A percentile compares a stretch with the other conserved stretches of the same genome.
Evolutionary conservation across 2,329 filamentous ascomycete genomes (phyloP).

Genomic region (Trichophaea hybrida): DNA sequence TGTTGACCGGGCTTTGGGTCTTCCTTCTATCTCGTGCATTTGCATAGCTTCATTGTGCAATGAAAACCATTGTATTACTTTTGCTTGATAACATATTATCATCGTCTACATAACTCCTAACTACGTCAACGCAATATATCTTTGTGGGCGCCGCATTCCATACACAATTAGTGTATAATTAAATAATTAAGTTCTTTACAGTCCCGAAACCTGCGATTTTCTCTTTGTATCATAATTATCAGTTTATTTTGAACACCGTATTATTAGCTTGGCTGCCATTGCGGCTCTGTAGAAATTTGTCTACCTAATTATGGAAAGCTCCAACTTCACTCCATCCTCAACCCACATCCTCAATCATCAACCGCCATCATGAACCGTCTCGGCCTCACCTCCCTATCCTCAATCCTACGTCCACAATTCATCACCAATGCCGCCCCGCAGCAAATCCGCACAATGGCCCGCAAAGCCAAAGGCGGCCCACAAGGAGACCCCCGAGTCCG

Average conservation of each 20-base stretch:
- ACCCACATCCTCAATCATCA: not conserved
- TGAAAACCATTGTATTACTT: not conserved
- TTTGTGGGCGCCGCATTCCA: too few species aligned
- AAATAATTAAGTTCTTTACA: too few species aligned
- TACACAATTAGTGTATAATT: too few species aligned
- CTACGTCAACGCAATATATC: too few species aligned
- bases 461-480: not conserved
- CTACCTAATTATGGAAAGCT: not conserved
- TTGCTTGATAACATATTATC: not conserved
- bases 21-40: not conserved
- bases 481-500: slow-evolving; percentile 16
- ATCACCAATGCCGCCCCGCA: not conserved
- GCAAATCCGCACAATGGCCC: not conserved
- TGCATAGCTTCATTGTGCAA: not conserved
- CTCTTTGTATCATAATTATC: too few species aligned
- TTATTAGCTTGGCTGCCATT: not conserved
- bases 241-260: not conserved
- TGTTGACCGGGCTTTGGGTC: not conserved
- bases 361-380: not conserved
- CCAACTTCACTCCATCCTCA: not conserved
- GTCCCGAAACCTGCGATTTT: too few species aligned
- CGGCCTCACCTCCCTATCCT: not conserved
- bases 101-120: too few species aligned
- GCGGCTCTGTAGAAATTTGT: not conserved
- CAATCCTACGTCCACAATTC: not conserved